Evolutionary conservation across 371 early-diverging fungal genomes (phyloP).

Genomic region (Phascolomyces articulosus): DNA sequence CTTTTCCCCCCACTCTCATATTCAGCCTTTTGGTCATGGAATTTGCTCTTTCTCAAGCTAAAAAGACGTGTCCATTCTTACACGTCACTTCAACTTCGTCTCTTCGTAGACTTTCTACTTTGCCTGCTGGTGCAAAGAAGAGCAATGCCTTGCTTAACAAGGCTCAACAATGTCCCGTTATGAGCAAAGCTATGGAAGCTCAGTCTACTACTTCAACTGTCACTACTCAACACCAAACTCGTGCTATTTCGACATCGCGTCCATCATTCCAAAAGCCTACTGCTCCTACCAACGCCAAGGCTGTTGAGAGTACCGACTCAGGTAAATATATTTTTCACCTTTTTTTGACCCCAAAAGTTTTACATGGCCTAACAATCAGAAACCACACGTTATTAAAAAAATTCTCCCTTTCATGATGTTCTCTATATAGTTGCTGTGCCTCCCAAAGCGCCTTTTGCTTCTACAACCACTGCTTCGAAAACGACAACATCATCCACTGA

Average conservation of each 20-base stretch:
- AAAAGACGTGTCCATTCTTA: constrained; percentile 86
- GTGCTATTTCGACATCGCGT: constrained; percentile 46
- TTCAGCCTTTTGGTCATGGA: constrained; percentile 49
- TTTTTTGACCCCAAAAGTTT: constrained; percentile 9
- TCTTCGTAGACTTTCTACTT: constrained; percentile 70
- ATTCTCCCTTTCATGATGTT: no score
- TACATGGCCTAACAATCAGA: not conserved
- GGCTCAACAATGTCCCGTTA: constrained; percentile 92
- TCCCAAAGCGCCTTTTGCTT: not conserved
- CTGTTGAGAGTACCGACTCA: constrained; percentile 28
- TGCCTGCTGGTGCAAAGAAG: constrained; percentile 40
- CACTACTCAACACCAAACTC: constrained; percentile 58
- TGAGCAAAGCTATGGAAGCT: constrained; percentile 75
- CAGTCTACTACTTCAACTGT: not conserved
- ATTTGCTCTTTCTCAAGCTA: constrained; percentile 51
- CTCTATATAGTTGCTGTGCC: not conserved
- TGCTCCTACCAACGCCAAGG: constrained; percentile 48
- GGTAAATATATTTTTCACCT: not conserved
- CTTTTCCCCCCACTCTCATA: constrained; percentile 18
- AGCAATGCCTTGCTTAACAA: constrained; percentile 66
- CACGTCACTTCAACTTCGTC: constrained; percentile 77
- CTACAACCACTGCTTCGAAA: not conserved
- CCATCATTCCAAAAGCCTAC: constrained; percentile 43
- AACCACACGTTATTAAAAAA: not conserved
- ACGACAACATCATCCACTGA: not conserved